phyloP scores from a whole-genome alignment of 768 basidiomycete genomes.

The Boletus barrowsii region DNA sequence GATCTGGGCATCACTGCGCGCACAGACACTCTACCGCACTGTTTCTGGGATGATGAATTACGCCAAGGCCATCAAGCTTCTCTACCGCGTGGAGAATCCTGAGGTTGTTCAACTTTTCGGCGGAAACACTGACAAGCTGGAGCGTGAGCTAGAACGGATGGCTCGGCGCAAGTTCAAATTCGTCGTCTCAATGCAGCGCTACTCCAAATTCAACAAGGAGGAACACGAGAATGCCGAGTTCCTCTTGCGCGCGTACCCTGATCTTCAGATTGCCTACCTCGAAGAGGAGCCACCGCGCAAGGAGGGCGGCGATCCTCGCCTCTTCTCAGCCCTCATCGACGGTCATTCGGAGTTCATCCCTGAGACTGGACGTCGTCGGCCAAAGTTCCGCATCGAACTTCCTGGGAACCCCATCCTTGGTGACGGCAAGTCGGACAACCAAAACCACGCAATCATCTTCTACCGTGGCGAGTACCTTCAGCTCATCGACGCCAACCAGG shows the following conservation, averaged over 20 bases:
- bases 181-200: constrained; percentile 98
- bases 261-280: constrained; percentile 96
- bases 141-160: constrained; percentile 96
- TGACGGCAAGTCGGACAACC: constrained; percentile 99
- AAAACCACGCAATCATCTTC: constrained; percentile 99
- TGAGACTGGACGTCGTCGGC: constrained; percentile 82
- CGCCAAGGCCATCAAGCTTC: constrained; percentile 96
- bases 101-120: constrained; percentile 98
- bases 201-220: constrained; percentile 99
- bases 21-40: constrained; percentile 97
- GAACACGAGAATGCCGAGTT: constrained; percentile 99
- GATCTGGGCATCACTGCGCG: constrained; percentile 98
- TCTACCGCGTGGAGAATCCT: constrained; percentile 99
- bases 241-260: constrained; percentile 93
- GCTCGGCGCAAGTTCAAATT: constrained; percentile 98
- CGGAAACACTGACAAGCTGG: constrained; percentile 95
- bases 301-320: constrained; percentile 91
- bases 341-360: constrained; percentile 95
- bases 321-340: constrained; percentile 96
- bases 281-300: constrained; percentile 94
- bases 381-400: constrained; percentile 98
- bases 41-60: constrained; percentile 99
- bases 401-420: constrained; percentile 99
- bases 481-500: constrained; percentile 99
- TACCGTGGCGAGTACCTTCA: constrained; percentile 99